These are phyloP conservation scores for Penicillium hordei DNA, from an alignment of 2,329 filamentous ascomycete species.

Conservation along the genomic window DNA sequence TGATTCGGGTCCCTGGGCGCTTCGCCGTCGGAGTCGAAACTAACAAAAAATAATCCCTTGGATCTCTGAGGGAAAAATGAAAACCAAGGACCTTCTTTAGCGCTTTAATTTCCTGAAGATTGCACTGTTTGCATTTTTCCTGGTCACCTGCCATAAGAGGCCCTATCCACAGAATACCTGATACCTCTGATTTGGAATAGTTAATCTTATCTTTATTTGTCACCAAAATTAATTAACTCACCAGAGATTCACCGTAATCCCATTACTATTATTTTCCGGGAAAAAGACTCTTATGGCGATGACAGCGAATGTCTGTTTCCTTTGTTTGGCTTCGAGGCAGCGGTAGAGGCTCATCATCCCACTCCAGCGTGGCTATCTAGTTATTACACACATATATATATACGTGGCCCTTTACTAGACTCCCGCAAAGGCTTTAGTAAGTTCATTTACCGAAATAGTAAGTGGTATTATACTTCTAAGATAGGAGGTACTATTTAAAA, in stretches of 20 bases:
- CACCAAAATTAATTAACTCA: not conserved
- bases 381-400: not conserved
- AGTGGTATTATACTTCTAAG: no score
- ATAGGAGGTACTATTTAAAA: no score
- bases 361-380: not conserved
- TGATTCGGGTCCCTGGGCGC: conserved; percentile 12
- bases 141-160: not conserved
- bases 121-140: not conserved
- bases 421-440: not conserved
- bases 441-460: no score
- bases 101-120: conserved; percentile 1
- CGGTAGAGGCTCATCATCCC: not conserved
- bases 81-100: not conserved
- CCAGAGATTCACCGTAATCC: no score
- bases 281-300: no score
- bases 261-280: no score
- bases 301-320: no score
- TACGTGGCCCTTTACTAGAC: not conserved
- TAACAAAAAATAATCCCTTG: not conserved
- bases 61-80: not conserved
- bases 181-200: not conserved
- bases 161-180: not conserved
- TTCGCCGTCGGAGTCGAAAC: conserved; percentile 3
- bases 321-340: not conserved
- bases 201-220: not conserved